phyloP scores from a whole-genome alignment of 2,329 filamentous ascomycete genomes.

The Pseudopyrenochaeta lycopersici region DNA sequence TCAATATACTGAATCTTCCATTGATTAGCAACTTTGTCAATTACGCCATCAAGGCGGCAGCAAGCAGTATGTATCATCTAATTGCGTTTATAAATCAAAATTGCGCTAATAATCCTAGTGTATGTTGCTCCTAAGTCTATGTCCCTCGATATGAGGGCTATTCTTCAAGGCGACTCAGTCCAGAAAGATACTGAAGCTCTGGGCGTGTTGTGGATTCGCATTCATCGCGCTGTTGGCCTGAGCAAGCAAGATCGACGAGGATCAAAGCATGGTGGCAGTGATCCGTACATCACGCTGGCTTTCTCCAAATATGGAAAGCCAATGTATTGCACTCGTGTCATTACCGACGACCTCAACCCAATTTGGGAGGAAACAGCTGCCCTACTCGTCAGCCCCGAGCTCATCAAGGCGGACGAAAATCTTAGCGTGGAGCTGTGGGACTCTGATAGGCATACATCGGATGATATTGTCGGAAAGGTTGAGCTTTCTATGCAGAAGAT shows the following conservation, averaged over 20 bases:
- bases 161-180: conserved; percentile 90
- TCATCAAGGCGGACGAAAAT: conserved; percentile 93
- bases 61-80: conserved; percentile 58
- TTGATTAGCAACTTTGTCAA: conserved; percentile 97
- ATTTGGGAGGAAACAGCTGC: conserved; percentile 90
- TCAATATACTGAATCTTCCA: conserved; percentile 90
- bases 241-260: conserved; percentile 91
- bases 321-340: conserved; percentile 96
- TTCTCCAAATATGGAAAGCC: conserved; percentile 98
- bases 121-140: conserved; percentile 96
- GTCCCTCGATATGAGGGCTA: conserved; percentile 88
- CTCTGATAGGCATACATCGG: conserved; percentile 88
- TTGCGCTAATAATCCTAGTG: conserved; percentile 57
- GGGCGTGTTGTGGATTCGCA: conserved; percentile 90
- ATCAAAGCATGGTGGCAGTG: conserved; percentile 84
- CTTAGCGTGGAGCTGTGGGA: conserved; percentile 96
- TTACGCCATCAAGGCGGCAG: conserved; percentile 87
- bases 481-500: conserved; percentile 94
- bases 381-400: conserved; percentile 83
- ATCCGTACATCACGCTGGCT: conserved; percentile 93
- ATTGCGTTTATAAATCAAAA: too few species aligned
- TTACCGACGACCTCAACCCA: conserved; percentile 92
- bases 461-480: conserved; percentile 94
- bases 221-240: conserved; percentile 84
- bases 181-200: conserved; percentile 87